Conservation (phyloP, 352 stramenopile species). For the Globisporangium orthogonon region DNA sequence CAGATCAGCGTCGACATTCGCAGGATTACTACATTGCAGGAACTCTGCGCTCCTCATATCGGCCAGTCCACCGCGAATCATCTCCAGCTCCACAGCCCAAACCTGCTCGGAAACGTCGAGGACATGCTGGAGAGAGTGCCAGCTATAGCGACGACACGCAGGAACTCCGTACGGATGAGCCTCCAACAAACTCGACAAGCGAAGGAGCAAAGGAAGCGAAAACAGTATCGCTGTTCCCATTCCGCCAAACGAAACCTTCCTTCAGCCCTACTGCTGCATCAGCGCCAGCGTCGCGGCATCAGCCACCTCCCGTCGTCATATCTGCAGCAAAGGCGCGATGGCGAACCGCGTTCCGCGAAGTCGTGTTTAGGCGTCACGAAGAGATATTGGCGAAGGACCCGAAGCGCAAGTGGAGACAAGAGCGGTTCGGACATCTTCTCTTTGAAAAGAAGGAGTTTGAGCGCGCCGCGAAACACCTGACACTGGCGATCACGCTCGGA, state of each 20-base stretch:
- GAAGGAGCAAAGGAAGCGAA: not conserved
- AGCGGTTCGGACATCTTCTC: conserved; percentile 49
- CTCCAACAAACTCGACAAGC: not conserved
- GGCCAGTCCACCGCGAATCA: not conserved
- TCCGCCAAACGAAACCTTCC: not conserved
- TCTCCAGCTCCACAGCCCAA: not conserved
- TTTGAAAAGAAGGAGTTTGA: conserved; percentile 35
- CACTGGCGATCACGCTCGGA: conserved; percentile 42
- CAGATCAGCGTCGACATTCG: not conserved
- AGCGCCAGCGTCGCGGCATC: not conserved
- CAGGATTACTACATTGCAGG: conserved; percentile 6
- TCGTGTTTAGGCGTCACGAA: conserved; percentile 53
- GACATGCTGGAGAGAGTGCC: not conserved
- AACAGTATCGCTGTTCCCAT: not conserved
- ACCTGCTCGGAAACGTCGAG: not conserved
- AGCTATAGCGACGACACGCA: not conserved
- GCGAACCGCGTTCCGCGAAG: conserved; percentile 28
- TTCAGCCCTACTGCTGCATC: not conserved
- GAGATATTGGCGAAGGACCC: conserved; percentile 50
- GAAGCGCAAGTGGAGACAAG: conserved; percentile 56
- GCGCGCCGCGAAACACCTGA: conserved; percentile 36
- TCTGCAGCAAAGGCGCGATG: conserved; percentile 20
- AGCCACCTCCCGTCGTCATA: not conserved
- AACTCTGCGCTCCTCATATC: conserved; percentile 3
- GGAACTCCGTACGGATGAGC: not conserved